Evolutionary conservation across 208 protist species (phyloP), one percentile per base, ranked within the genome.

Genomic region (Leishmania aethiopica): DNA sequence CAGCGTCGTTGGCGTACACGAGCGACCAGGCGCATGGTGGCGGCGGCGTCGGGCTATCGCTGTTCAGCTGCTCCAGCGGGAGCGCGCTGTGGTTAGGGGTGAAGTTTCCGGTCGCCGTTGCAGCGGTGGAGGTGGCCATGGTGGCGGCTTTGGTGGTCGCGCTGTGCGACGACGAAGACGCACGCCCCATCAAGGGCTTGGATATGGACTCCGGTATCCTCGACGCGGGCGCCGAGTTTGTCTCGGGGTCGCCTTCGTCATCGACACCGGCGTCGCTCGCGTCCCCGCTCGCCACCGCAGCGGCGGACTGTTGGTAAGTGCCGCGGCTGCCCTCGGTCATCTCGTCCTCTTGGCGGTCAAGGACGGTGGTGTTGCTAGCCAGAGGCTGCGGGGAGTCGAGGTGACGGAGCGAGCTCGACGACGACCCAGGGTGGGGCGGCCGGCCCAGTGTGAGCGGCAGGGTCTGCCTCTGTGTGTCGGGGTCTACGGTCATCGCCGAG

Each of bases 1-100:
- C 85, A 37, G 78, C 73, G 60, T 81, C 75, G 71, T 88, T 88
- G 17, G 82, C 85, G 74, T 74, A 80, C 13, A 86, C 25, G 13
- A 88, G 53, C 71, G 82, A 72, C 82, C 82, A 86, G 2, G 78
- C 60, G 3, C 70, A 35, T 53, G 59, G 37, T 45, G 53, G 53
- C 15, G 70, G 40, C 37, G 28, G 22, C 28, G 4, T 55, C 70
- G 15, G 10, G 10, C 47, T 51, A 37, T 53, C 42, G 42, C 47
- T 74, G 53, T 53, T 7, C 17, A 1, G 4, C 59, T 45, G 8
- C 19, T 47, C n/a, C 15, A 8, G 22, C 25, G 8, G 59, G 6
- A 53, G 11, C 51, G 45, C 51, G 60, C 10, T 42, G 62, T n/a
- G 25, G 4, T 25, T 22, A 35, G 45, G 28, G 10, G 42, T 37